Evolutionary conservation across 2,329 filamentous ascomycete species (phyloP).

Genomic region (Microsporum canis): DNA sequence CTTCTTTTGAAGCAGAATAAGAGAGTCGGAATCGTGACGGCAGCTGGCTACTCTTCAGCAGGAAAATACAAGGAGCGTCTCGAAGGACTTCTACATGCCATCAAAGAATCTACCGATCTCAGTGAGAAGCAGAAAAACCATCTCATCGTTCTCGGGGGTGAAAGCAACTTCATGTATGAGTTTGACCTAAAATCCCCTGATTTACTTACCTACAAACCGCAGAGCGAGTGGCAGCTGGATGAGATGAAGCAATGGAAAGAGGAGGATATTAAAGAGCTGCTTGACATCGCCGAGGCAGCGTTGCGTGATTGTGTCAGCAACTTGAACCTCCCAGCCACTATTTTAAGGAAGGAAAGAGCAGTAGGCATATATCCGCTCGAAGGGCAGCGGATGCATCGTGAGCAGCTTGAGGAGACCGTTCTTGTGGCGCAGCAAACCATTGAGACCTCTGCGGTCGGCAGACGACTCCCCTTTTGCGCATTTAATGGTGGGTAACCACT

Average conservation of each 20-base stretch:
- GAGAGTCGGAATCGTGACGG: conserved; percentile 89
- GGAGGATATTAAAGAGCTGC: conserved; percentile 62
- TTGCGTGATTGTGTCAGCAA: conserved; percentile 69
- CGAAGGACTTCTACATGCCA: conserved; percentile 72
- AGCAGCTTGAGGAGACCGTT: conserved; percentile 91
- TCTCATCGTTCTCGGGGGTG: conserved; percentile 85
- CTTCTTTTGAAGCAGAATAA: conserved; percentile 66
- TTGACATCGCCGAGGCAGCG: conserved; percentile 79
- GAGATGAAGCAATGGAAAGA: conserved; percentile 45
- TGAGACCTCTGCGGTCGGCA: conserved; percentile 62
- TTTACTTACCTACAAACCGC: conserved; percentile 53
- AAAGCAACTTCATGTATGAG: conserved; percentile 89
- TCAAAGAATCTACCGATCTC: conserved; percentile 51
- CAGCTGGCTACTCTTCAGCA: conserved; percentile 84
- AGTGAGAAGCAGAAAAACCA: conserved; percentile 59
- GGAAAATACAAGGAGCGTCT: conserved; percentile 77
- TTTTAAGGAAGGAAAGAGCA: conserved; percentile 80
- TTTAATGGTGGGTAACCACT: conserved; percentile 59
- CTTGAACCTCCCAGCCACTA: conserved; percentile 63
- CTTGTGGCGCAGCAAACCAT: conserved; percentile 87
- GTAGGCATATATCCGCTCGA: conserved; percentile 62
- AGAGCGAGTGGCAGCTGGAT: conserved; percentile 48
- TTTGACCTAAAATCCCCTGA: conserved; percentile 55
- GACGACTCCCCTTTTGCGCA: conserved; percentile 75
- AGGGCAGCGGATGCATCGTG: conserved; percentile 61